Percentiles rank a stretch among this genome's conserved stretches.
phyloP scores from a whole-genome alignment of 1,284 basidiomycete genomes.

The Xanthoconium separans region DNA sequence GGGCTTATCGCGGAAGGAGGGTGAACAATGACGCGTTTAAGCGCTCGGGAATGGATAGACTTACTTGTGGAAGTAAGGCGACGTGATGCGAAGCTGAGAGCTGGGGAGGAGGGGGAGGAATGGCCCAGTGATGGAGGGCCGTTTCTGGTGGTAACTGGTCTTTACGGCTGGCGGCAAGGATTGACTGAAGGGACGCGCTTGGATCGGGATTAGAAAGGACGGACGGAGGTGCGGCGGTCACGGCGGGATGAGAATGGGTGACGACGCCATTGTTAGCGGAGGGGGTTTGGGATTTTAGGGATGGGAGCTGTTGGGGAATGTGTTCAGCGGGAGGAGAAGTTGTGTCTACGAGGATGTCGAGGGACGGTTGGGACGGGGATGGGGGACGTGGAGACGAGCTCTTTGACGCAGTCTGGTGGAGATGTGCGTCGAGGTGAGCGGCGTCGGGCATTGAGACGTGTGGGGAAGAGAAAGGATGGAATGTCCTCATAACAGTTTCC shows the following conservation, averaged over 20 bases:
- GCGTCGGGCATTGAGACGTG: slow-evolving; percentile 46
- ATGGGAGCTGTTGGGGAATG: slow-evolving; percentile 26
- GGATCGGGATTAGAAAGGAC: slow-evolving; percentile 46
- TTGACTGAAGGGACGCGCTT: slow-evolving; percentile 62
- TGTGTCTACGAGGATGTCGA: slow-evolving; percentile 43
- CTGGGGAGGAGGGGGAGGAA: slow-evolving; percentile 28
- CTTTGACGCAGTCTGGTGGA: slow-evolving; percentile 35
- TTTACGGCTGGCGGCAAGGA: slow-evolving; percentile 50
- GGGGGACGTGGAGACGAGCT: slow-evolving; percentile 39
- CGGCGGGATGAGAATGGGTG: slow-evolving; percentile 35
- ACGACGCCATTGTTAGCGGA: slow-evolving; percentile 28
- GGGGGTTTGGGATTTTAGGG: slow-evolving; percentile 21
- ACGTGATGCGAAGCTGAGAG: slow-evolving; percentile 31
- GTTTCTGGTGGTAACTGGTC: slow-evolving; percentile 39
- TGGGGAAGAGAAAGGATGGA: slow-evolving; percentile 42
- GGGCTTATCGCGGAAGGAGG: slow-evolving; percentile 28
- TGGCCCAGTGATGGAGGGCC: slow-evolving; percentile 43
- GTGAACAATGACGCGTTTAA: slow-evolving; percentile 30
- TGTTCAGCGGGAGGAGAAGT: slow-evolving; percentile 29
- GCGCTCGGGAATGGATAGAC: slow-evolving; percentile 29
- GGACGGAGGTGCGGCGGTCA: slow-evolving; percentile 36
- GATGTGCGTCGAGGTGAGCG: slow-evolving; percentile 37
- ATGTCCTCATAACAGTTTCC: slow-evolving; percentile 42
- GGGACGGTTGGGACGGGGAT: slow-evolving; percentile 38
- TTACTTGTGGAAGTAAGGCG: slow-evolving; percentile 29